Evolutionary conservation across 164 flowering plant species (phyloP).

Genomic region (Annona squamosa): DNA sequence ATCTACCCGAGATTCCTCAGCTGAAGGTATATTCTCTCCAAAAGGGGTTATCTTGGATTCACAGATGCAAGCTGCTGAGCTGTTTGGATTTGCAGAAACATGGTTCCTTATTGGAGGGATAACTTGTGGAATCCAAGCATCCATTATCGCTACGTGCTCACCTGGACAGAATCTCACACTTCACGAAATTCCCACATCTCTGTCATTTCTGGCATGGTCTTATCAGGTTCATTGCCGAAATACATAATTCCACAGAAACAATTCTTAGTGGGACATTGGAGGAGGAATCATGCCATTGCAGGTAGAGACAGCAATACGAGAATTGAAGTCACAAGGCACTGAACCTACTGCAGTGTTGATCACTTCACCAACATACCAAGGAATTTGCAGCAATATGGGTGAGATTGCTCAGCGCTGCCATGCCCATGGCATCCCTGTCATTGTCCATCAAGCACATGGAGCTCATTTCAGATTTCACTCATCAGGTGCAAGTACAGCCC

Average conservation of each 20-base stretch:
- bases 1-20: constrained; percentile 48
- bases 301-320: constrained; percentile 35
- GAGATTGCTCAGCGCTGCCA: constrained; percentile 35
- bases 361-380: constrained; percentile 51
- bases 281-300: constrained; percentile 34
- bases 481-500: constrained; percentile 36
- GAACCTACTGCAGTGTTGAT: constrained; percentile 38
- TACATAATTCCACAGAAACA: constrained; percentile 40
- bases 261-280: constrained; percentile 38
- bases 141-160: constrained; percentile 52
- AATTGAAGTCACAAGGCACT: constrained; percentile 32
- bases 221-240: constrained; percentile 42
- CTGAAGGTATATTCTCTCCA: constrained; percentile 47
- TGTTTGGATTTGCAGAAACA: constrained; percentile 48
- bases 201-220: constrained; percentile 44
- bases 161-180: constrained; percentile 45
- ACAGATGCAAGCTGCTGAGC: constrained; percentile 36
- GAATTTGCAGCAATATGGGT: constrained; percentile 38
- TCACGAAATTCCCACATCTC: constrained; percentile 44
- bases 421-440: constrained; percentile 33
- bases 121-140: constrained; percentile 54
- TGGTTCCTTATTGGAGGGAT: constrained; percentile 62
- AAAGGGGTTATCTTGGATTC: constrained; percentile 43
- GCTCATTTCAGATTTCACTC: constrained; percentile 48
- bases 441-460: constrained; percentile 57